A percentile compares a stretch with the other conserved stretches of the same genome.
These are phyloP conservation scores for Chrysoporthe cubensis DNA, from an alignment of 2,329 filamentous ascomycete genomes.

Conservation along the genomic window DNA sequence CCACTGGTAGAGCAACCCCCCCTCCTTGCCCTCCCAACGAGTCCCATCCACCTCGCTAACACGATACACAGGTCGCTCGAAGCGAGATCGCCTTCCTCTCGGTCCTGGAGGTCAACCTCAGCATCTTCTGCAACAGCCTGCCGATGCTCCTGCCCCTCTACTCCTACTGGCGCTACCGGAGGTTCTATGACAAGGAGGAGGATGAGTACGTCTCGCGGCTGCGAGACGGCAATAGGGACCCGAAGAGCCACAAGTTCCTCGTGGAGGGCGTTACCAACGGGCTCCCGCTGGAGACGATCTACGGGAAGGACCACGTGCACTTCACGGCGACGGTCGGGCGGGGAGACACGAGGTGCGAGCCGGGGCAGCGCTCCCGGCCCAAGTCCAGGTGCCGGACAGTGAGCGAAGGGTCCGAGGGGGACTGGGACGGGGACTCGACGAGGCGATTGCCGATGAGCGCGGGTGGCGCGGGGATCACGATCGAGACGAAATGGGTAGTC, in stretches of 20 bases:
- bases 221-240: neutral
- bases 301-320: conserved; percentile 22
- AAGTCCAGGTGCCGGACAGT: conserved; percentile 1
- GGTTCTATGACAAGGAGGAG: conserved; percentile 15
- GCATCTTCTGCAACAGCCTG: conserved; percentile 25
- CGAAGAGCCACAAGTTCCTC: conserved; percentile 11
- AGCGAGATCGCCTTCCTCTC: conserved; percentile 4
- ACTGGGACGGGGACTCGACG: conserved; percentile 21
- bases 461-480: conserved; percentile 20
- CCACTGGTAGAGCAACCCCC: neutral
- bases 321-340: conserved; percentile 21
- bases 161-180: conserved; percentile 24
- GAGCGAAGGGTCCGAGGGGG: conserved; percentile 16
- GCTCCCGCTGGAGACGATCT: conserved; percentile 25
- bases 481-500: conserved; percentile 26
- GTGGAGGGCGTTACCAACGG: conserved; percentile 25
- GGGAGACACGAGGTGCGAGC: neutral
- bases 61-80: neutral
- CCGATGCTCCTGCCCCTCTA: conserved; percentile 27
- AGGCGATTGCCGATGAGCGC: conserved; percentile 21
- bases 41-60: neutral
- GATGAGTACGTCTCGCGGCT: conserved; percentile 27
- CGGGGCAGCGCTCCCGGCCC: neutral
- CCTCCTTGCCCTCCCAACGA: neutral
- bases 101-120: conserved; percentile 21